Conservation (phyloP, 257 asterid genomes). For the Solanum bulbocastanum region DNA sequence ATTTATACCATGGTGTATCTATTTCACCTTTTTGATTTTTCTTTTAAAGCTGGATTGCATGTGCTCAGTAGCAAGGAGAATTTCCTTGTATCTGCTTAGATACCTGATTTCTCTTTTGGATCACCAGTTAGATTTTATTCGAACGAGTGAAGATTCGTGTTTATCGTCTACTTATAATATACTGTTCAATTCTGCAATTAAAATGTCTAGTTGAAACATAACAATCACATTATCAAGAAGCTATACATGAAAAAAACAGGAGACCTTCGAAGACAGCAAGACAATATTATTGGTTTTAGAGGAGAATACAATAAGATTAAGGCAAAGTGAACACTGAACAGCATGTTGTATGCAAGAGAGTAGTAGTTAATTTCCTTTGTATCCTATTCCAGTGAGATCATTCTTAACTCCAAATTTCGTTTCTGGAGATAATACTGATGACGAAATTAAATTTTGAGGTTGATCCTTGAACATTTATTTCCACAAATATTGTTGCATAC, state of each 20-base stretch:
- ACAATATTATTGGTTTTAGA: not conserved
- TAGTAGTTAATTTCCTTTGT: not conserved
- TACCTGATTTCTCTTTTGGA: not conserved
- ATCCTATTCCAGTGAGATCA: not conserved
- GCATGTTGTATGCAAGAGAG: not conserved
- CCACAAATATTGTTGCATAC: conserved; percentile 49
- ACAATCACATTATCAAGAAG: not conserved
- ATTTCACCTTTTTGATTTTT: not conserved
- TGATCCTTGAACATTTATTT: conserved; percentile 5
- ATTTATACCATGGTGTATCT: not conserved
- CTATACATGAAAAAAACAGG: not conserved
- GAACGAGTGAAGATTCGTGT: not conserved
- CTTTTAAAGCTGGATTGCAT: not conserved
- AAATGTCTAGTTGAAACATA: not conserved
- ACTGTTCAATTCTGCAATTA: not conserved
- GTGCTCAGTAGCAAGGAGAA: not conserved
- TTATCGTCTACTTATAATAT: not conserved
- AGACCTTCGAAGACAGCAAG: not conserved
- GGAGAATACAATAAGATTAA: not conserved
- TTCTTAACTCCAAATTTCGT: not conserved
- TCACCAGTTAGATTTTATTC: not conserved
- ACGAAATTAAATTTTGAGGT: not conserved
- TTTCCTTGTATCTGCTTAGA: not conserved
- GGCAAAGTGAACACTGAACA: not conserved
- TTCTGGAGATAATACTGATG: not conserved